A percentile compares a stretch with the other conserved stretches of the same genome.
Conservation (phyloP, 371 early-diverging fungal genomes). For the Mucor irregularis region DNA sequence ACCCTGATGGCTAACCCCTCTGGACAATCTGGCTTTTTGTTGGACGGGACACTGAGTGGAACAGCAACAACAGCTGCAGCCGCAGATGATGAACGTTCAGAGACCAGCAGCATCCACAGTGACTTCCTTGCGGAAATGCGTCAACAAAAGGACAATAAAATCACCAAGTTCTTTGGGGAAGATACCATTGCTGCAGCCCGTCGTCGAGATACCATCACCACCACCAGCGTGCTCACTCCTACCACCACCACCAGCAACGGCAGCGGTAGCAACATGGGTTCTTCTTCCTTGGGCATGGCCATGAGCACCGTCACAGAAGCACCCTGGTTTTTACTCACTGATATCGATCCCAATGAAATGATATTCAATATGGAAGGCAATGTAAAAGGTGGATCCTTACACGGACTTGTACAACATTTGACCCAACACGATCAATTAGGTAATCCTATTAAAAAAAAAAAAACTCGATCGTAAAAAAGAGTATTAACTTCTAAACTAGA, state of each 20-base stretch:
- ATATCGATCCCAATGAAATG: constrained; percentile 72
- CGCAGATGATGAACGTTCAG: not conserved
- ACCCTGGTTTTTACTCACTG: constrained; percentile 63
- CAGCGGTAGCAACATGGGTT: not conserved
- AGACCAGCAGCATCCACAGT: constrained; percentile 1
- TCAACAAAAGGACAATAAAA: constrained; percentile 33
- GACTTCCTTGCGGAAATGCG: constrained; percentile 2
- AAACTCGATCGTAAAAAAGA: not conserved
- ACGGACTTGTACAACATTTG: constrained; percentile 81
- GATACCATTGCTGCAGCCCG: constrained; percentile 45
- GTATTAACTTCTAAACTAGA: constrained; percentile 35
- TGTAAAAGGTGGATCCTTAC: constrained; percentile 88
- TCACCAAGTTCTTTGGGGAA: constrained; percentile 72
- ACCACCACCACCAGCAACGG: not conserved
- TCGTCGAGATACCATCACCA: constrained; percentile 32
- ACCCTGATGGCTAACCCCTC: constrained; percentile 10
- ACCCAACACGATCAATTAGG: constrained; percentile 84
- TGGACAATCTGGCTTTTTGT: not conserved
- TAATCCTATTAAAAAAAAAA: constrained; percentile 11
- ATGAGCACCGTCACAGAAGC: not conserved
- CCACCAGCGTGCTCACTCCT: no score
- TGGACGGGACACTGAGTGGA: no score
- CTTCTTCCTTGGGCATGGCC: not conserved
- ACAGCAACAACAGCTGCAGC: no score
- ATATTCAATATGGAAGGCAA: constrained; percentile 83